Percentiles rank a stretch among this genome's conserved stretches.
Conservation (phyloP, 2,329 filamentous ascomycete species). For the Cladophialophora psammophila region DNA sequence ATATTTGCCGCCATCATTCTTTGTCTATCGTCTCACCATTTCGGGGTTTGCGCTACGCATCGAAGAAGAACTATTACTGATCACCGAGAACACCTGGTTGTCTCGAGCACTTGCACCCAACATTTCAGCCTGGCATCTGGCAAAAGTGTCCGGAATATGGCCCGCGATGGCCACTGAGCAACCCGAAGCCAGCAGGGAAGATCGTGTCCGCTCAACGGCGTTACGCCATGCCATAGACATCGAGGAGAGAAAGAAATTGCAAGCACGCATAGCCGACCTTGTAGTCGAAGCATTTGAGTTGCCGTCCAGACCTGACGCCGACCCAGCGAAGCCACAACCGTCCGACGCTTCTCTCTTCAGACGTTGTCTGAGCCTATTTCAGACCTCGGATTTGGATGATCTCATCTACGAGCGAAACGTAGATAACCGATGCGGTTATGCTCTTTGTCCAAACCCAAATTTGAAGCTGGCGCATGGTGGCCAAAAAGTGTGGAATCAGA, state of each 20-base stretch:
- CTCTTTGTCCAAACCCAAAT: conserved; percentile 74
- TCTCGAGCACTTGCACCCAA: neutral
- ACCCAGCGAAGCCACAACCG: conserved; percentile 61
- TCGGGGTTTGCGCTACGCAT: neutral
- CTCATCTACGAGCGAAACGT: conserved; percentile 89
- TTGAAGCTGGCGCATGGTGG: conserved; percentile 65
- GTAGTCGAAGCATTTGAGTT: conserved; percentile 75
- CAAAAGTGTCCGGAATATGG: conserved; percentile 9
- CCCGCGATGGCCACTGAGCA: conserved; percentile 24
- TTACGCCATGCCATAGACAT: conserved; percentile 83
- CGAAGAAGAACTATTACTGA: neutral
- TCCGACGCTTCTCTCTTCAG: conserved; percentile 72
- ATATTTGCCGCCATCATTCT: conserved; percentile 13
- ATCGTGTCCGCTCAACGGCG: conserved; percentile 66
- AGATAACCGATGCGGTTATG: conserved; percentile 81
- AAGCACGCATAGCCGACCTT: conserved; percentile 74
- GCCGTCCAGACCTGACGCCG: conserved; percentile 60
- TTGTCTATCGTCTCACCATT: neutral
- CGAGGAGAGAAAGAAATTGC: conserved; percentile 80
- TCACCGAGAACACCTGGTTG: neutral
- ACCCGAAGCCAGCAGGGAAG: conserved; percentile 27
- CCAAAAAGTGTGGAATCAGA: conserved; percentile 56
- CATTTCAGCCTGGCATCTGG: neutral
- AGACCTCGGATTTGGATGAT: conserved; percentile 87
- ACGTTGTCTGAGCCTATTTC: conserved; percentile 73